Percentiles rank a stretch among this genome's conserved stretches.
These are phyloP conservation scores for Ramicandelaber brevisporus DNA, from an alignment of 192 early-diverging fungal genomes.

Conservation along the genomic window DNA sequence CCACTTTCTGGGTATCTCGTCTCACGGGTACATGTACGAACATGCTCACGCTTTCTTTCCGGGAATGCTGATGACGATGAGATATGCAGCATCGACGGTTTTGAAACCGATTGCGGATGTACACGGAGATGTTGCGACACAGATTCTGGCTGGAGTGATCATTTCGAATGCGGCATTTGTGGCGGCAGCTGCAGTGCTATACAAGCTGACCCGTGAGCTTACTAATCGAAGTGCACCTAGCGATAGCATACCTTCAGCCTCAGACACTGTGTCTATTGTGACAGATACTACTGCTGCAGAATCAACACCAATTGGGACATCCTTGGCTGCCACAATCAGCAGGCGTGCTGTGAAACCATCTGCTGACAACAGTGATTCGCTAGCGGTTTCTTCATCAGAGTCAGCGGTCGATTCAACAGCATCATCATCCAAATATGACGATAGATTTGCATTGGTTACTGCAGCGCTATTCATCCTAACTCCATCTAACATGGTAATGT, in stretches of 20 bases:
- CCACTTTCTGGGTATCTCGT: conserved; percentile 59
- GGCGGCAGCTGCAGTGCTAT: conserved; percentile 38
- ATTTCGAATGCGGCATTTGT: conserved; percentile 55
- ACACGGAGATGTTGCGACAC: conserved; percentile 12
- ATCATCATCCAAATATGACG: too few species aligned
- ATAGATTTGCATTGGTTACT: conserved; percentile 30
- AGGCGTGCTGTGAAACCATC: too few species aligned
- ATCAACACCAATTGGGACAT: too few species aligned
- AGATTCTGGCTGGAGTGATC: conserved; percentile 34
- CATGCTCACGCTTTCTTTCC: conserved; percentile 83
- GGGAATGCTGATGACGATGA: conserved; percentile 34
- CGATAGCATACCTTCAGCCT: too few species aligned
- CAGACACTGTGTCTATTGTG: too few species aligned
- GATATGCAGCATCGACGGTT: conserved; percentile 22
- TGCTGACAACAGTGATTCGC: too few species aligned
- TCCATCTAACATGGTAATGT: conserved; percentile 67
- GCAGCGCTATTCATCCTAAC: conserved; percentile 46
- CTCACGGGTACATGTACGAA: conserved; percentile 57
- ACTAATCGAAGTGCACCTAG: too few species aligned
- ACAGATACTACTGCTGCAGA: too few species aligned
- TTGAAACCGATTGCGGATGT: conserved; percentile 18
- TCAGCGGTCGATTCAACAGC: conserved; percentile 2
- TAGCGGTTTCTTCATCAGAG: too few species aligned
- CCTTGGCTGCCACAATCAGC: too few species aligned
- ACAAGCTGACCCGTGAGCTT: conserved; percentile 22